Percentiles rank a stretch among this genome's conserved stretches.
phyloP scores from a whole-genome alignment of 805 yeast species.

The Jamesozyma jinghongensis region DNA sequence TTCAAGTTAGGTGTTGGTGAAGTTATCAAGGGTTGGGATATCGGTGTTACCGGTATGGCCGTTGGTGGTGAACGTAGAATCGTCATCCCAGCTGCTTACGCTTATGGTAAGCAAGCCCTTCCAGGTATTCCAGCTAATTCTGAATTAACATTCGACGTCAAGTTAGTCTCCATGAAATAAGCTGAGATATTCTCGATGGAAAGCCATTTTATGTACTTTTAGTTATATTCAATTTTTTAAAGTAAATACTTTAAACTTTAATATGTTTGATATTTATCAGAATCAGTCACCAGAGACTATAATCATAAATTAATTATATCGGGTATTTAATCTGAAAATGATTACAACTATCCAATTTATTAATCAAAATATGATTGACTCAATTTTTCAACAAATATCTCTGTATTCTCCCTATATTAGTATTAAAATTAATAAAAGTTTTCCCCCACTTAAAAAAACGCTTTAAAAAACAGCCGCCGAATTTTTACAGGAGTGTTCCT shows the following conservation, averaged over 20 bases:
- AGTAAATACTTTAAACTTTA: conserved; percentile 24
- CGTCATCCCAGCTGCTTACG: conserved; percentile 90
- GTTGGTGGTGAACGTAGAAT: conserved; percentile 99
- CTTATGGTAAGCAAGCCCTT: conserved; percentile 86
- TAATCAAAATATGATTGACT: no score
- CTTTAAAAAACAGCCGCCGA: no score
- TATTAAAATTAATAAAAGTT: no score
- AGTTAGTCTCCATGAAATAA: conserved; percentile 82
- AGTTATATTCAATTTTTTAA: conserved; percentile 45
- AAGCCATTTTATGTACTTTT: not conserved
- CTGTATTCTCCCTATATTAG: no score
- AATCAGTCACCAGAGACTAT: no score
- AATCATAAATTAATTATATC: no score
- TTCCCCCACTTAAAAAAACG: no score
- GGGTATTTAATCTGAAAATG: no score
- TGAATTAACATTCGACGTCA: conserved; percentile 92
- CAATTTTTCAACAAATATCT: no score
- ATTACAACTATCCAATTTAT: no score
- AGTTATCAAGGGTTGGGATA: conserved; percentile 97
- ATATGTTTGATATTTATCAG: conserved; percentile 1
- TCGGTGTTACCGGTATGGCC: conserved; percentile 98
- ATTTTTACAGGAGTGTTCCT: no score
- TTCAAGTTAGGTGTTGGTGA: conserved; percentile 94
- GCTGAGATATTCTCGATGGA: no score
- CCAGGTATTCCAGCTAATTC: conserved; percentile 99